phyloP scores from a whole-genome alignment of 1,284 basidiomycete species.

The Puccinia polysora region DNA sequence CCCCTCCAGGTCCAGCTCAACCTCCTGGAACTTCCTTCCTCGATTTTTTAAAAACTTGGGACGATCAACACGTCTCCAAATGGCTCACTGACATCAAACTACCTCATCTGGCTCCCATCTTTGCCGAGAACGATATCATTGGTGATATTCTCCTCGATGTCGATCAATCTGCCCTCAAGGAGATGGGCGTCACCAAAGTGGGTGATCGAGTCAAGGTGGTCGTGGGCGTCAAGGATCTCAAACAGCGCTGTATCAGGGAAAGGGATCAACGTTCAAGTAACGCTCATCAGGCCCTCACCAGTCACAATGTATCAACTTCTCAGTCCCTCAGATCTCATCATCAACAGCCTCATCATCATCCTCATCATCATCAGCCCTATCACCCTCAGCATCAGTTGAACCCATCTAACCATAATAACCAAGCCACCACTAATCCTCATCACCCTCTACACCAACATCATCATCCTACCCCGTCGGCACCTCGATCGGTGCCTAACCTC shows the following conservation, averaged over 20 bases:
- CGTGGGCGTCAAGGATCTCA: slow-evolving; percentile 72
- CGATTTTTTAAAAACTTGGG: slow-evolving; percentile 29
- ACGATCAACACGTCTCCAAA: slow-evolving; percentile 23
- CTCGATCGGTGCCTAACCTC: slow-evolving; percentile 44
- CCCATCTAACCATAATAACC: slow-evolving; percentile 13
- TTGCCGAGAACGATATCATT: slow-evolving; percentile 77
- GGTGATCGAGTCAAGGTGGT: slow-evolving; percentile 82
- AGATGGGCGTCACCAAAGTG: slow-evolving; percentile 79
- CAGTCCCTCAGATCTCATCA: no score
- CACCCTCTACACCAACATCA: slow-evolving; percentile 28
- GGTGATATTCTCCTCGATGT: slow-evolving; percentile 82
- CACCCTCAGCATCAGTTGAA: no score
- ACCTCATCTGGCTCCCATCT: slow-evolving; percentile 64
- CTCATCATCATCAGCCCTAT: slow-evolving; percentile 26
- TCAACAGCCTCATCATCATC: slow-evolving; percentile 38
- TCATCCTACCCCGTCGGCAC: slow-evolving; percentile 31
- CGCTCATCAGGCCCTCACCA: slow-evolving; percentile 44
- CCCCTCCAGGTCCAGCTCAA: slow-evolving; percentile 1
- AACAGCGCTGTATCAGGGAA: slow-evolving; percentile 57
- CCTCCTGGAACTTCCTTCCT: slow-evolving; percentile 24
- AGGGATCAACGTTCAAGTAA: slow-evolving; percentile 22
- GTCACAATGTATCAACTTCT: no score
- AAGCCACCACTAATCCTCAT: background rate
- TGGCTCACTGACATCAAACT: slow-evolving; percentile 59
- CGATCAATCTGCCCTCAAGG: slow-evolving; percentile 75